These are phyloP conservation scores for Emericellopsis cladophorae DNA, from an alignment of 2,329 filamentous ascomycete species.

Conservation along the genomic window DNA sequence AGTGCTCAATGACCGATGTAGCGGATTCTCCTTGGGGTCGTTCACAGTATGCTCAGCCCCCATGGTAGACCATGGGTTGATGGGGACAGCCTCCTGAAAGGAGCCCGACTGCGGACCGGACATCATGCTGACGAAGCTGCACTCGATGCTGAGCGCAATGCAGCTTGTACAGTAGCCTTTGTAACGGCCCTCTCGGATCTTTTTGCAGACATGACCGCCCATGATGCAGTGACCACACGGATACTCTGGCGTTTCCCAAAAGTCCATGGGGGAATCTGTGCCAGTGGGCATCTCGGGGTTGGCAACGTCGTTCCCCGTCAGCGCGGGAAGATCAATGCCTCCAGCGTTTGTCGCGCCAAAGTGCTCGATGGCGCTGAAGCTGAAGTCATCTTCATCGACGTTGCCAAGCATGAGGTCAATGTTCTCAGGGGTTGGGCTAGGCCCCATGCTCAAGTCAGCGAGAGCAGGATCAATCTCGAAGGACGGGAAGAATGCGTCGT, in stretches of 20 bases:
- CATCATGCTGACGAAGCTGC: constrained; percentile 36
- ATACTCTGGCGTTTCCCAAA: constrained; percentile 27
- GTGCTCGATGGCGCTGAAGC: constrained; percentile 46
- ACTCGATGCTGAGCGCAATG: constrained; percentile 43
- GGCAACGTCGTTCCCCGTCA: background rate
- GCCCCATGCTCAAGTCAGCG: constrained; percentile 16
- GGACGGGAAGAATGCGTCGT: background rate
- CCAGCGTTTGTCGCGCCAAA: constrained; percentile 23
- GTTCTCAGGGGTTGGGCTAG: constrained; percentile 16
- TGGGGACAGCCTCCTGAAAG: constrained; percentile 17
- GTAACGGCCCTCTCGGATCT: constrained; percentile 44
- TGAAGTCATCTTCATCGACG: constrained; percentile 45
- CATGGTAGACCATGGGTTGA: constrained; percentile 28
- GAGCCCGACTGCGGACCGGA: constrained; percentile 17
- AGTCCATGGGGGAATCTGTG: constrained; percentile 4
- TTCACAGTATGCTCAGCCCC: constrained; percentile 25
- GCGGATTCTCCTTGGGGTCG: constrained; percentile 13
- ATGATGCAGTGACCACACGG: constrained; percentile 40
- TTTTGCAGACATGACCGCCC: constrained; percentile 46
- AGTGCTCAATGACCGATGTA: constrained; percentile 10
- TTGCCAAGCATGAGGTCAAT: constrained; percentile 43
- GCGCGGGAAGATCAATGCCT: constrained; percentile 1
- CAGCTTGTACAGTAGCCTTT: constrained; percentile 51
- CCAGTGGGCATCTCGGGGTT: constrained; percentile 1
- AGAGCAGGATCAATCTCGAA: constrained; percentile 8